A percentile compares a stretch with the other conserved stretches of the same genome.
Evolutionary conservation across 164 flowering plant species (phyloP).

Genomic region (Warburgia ugandensis): DNA sequence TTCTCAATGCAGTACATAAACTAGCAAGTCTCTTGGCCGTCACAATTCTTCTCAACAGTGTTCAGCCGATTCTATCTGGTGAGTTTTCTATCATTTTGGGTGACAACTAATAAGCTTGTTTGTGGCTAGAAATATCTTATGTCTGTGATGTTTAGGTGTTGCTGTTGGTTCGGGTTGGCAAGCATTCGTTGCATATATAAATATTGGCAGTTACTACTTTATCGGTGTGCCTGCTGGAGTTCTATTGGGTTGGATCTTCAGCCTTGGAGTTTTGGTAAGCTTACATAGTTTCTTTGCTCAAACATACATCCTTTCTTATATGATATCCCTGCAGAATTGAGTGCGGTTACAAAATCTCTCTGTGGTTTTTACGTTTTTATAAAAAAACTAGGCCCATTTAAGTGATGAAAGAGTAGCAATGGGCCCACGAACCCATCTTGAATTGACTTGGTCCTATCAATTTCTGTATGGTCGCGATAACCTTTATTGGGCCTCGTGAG

Average conservation of each 20-base stretch:
- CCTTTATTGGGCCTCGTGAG: too few relatives aligned
- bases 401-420: too few relatives aligned
- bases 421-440: too few relatives aligned
- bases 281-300: not conserved
- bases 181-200: slow-evolving; percentile 47
- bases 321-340: too few relatives aligned
- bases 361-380: too few relatives aligned
- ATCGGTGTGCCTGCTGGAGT: slow-evolving; percentile 57
- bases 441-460: too few relatives aligned
- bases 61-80: slow-evolving; percentile 68
- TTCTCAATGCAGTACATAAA: slow-evolving; percentile 26
- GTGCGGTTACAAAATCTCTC: too few relatives aligned
- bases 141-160: slow-evolving; percentile 34
- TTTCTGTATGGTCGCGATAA: too few relatives aligned
- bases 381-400: too few relatives aligned
- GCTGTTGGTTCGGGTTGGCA: slow-evolving; percentile 85
- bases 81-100: not conserved
- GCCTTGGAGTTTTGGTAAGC: slow-evolving; percentile 40
- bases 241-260: slow-evolving; percentile 34
- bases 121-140: too few relatives aligned
- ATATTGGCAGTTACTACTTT: slow-evolving; percentile 51
- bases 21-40: slow-evolving; percentile 38
- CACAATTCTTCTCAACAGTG: slow-evolving; percentile 52
- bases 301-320: not conserved
- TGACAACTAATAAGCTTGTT: not conserved